Conservation (phyloP, 305 asterid species). For the Fraxinus floribunda region DNA sequence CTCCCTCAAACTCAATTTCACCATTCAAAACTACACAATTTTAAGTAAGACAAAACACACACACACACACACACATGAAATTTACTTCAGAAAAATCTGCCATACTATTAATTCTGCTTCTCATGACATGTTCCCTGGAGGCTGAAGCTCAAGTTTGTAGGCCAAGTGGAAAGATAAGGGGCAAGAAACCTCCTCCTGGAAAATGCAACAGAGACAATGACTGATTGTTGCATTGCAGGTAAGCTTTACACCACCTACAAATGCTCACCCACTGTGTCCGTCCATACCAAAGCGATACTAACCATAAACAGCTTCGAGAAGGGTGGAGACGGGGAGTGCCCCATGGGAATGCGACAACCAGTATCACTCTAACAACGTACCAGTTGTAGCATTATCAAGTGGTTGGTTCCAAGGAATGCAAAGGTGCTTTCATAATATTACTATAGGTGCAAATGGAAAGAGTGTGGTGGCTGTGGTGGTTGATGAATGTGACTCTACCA, state of each 20-base stretch:
- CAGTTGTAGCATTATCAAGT: conserved; percentile 39
- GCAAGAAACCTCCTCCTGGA: conserved; percentile 33
- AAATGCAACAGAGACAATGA: conserved; percentile 30
- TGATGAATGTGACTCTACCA: conserved; percentile 38
- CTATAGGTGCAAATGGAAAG: conserved; percentile 34
- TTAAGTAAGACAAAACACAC: neutral
- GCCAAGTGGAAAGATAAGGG: conserved; percentile 26
- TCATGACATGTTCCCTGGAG: neutral
- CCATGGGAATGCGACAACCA: conserved; percentile 36
- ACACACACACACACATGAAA: too few relatives aligned
- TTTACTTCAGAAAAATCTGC: neutral
- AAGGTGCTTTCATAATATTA: conserved; percentile 33
- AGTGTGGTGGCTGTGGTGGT: conserved; percentile 34
- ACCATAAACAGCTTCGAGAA: conserved; percentile 36
- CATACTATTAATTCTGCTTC: neutral
- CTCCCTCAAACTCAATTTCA: neutral
- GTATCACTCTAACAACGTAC: conserved; percentile 36
- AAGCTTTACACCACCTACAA: conserved; percentile 30
- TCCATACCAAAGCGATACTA: conserved; percentile 29
- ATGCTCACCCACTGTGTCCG: conserved; percentile 32
- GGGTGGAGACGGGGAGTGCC: conserved; percentile 34
- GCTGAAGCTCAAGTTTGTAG: conserved; percentile 13
- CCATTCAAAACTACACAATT: neutral
- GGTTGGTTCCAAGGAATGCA: conserved; percentile 38
- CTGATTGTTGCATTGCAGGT: conserved; percentile 33